Percentiles rank a stretch among this genome's conserved stretches.
Evolutionary conservation across 208 protist genomes (phyloP).

Genomic region (Acanthamoeba triangularis): DNA sequence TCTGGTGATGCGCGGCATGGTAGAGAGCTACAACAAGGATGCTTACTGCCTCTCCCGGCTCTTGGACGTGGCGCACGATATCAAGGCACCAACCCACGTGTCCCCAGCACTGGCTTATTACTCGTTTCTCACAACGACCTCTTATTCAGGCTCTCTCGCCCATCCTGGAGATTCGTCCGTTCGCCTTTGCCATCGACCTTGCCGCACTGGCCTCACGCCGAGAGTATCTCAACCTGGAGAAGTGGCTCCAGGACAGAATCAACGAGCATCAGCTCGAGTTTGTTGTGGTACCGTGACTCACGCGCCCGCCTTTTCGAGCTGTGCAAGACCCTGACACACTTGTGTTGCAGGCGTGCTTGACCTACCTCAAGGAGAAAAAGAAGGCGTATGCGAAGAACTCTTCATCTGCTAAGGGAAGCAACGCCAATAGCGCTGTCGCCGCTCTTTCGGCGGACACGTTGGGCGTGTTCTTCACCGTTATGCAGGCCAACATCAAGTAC

Average conservation of each 20-base stretch:
- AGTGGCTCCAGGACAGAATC: slow-evolving; percentile 87
- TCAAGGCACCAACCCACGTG: slow-evolving; percentile 59
- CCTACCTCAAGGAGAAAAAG: slow-evolving; percentile 78
- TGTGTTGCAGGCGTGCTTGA: slow-evolving; percentile 67
- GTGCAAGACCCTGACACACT: not conserved
- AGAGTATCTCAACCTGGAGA: slow-evolving; percentile 90
- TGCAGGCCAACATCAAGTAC: slow-evolving; percentile 76
- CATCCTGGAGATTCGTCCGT: slow-evolving; percentile 85
- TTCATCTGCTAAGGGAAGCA: not conserved
- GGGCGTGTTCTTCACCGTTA: slow-evolving; percentile 69
- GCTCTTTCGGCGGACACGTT: slow-evolving; percentile 65
- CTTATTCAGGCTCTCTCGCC: slow-evolving; percentile 76
- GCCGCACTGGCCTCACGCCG: slow-evolving; percentile 87
- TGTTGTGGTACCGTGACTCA: not conserved
- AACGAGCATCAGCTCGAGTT: slow-evolving; percentile 71
- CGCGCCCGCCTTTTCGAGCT: not conserved
- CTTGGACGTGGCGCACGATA: slow-evolving; percentile 89
- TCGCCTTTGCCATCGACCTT: slow-evolving; percentile 90
- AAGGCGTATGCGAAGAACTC: slow-evolving; percentile 44
- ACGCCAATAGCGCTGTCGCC: not conserved
- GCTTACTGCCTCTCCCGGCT: slow-evolving; percentile 83
- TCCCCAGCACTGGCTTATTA: not conserved
- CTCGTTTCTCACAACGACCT: not conserved
- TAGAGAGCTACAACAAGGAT: slow-evolving; percentile 86
- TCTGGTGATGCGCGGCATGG: slow-evolving; percentile 86